phyloP scores from a whole-genome alignment of 495 filamentous ascomycete genomes.

The Filosporella fistucella region DNA sequence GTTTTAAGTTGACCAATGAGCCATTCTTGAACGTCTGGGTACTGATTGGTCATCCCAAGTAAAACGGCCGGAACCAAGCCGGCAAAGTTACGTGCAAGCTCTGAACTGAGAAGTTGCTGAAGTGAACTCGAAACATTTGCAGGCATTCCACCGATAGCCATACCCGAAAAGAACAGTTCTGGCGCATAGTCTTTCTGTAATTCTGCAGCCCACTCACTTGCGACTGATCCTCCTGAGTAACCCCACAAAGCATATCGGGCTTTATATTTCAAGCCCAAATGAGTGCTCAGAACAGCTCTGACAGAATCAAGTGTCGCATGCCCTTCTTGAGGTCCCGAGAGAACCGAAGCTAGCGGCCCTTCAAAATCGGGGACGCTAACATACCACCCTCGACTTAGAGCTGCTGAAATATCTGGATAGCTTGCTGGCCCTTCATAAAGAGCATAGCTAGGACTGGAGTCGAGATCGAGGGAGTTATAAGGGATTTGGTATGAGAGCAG shows the following conservation, averaged over 20 bases:
- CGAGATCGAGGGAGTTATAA: slow-evolving; percentile 28
- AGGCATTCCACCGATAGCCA: slow-evolving; percentile 41
- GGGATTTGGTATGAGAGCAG: slow-evolving; percentile 44
- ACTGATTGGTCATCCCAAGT: slow-evolving; percentile 3
- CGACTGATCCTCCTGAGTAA: slow-evolving; percentile 52
- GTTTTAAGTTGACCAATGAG: background rate
- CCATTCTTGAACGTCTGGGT: slow-evolving; percentile 1
- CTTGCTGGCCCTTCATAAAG: slow-evolving; percentile 22
- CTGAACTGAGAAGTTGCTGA: background rate
- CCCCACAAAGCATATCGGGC: slow-evolving; percentile 41
- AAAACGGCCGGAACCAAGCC: slow-evolving; percentile 2
- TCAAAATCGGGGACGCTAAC: slow-evolving; percentile 46
- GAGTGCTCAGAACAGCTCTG: slow-evolving; percentile 37
- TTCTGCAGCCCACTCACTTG: slow-evolving; percentile 28
- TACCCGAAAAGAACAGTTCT: slow-evolving; percentile 45
- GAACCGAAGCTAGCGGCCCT: slow-evolving; percentile 35
- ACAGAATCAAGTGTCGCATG: slow-evolving; percentile 43
- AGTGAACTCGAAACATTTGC: slow-evolving; percentile 24
- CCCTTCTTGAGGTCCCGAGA: slow-evolving; percentile 36
- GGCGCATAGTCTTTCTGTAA: slow-evolving; percentile 50
- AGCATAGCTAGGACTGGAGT: slow-evolving; percentile 17
- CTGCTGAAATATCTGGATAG: slow-evolving; percentile 27
- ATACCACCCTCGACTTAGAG: slow-evolving; percentile 38
- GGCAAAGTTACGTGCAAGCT: slow-evolving; percentile 22
- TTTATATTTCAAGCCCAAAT: slow-evolving; percentile 20